phyloP scores from a whole-genome alignment of 257 asterid species.

The Hygrophila difformis region DNA sequence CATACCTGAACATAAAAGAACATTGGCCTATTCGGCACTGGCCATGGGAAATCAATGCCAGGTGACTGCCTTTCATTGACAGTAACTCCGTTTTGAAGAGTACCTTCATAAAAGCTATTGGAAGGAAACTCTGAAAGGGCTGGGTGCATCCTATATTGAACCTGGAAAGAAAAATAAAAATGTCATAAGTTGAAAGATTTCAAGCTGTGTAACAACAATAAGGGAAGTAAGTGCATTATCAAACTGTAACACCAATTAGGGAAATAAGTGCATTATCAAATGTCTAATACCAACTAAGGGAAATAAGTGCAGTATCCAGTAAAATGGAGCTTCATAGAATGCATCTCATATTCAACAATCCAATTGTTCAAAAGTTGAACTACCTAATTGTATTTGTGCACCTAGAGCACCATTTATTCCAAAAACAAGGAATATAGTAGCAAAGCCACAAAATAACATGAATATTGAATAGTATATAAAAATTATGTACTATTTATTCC shows the following conservation, averaged over 20 bases:
- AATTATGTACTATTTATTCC: background rate
- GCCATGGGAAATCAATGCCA: conserved; percentile 99
- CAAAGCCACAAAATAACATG: conserved; percentile 1
- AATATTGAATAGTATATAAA: background rate
- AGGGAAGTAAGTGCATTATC: too few species aligned
- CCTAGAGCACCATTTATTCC: too few species aligned
- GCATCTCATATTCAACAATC: conserved; percentile 9
- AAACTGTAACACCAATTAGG: too few species aligned
- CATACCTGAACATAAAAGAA: conserved; percentile 96
- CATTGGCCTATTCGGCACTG: conserved; percentile 97
- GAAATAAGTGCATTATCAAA: too few species aligned
- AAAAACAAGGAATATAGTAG: background rate
- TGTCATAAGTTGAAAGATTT: background rate
- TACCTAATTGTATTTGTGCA: background rate
- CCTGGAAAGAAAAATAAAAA: conserved; percentile 38
- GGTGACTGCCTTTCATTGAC: conserved; percentile 84
- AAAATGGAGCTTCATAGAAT: conserved; percentile 7
- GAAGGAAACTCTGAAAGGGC: conserved; percentile 97
- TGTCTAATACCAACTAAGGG: too few species aligned
- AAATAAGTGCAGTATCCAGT: background rate
- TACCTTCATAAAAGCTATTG: conserved; percentile 95
- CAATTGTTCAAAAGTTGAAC: conserved; percentile 3
- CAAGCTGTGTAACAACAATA: too few species aligned
- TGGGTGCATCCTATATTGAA: conserved; percentile 98
- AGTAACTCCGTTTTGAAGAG: conserved; percentile 98